These are phyloP conservation scores for Aristolochia californica DNA, from an alignment of 164 flowering plant species.

Conservation along the genomic window DNA sequence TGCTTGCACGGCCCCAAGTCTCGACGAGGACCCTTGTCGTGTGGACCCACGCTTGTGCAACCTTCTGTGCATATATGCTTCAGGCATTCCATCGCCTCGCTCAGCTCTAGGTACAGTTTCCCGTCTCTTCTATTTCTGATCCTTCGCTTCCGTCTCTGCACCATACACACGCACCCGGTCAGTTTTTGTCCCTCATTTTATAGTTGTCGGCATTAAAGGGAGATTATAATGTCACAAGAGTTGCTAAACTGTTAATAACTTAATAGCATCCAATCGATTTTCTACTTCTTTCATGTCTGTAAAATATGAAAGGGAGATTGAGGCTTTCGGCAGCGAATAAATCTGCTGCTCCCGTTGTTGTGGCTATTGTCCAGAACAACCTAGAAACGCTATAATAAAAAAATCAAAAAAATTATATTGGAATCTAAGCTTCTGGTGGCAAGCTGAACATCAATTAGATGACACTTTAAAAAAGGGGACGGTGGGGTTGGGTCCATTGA, in stretches of 20 bases:
- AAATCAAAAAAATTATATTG: too few species aligned
- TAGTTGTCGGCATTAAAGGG: background rate
- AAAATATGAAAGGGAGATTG: too few species aligned
- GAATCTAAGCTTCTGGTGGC: too few species aligned
- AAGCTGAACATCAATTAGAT: too few species aligned
- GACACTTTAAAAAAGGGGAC: too few species aligned
- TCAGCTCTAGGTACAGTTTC: conserved; percentile 52
- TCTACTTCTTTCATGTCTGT: too few species aligned
- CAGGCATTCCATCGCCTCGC: conserved; percentile 90
- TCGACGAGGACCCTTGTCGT: conserved; percentile 30
- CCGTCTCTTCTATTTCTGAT: conserved; percentile 36
- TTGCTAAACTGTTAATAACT: too few species aligned
- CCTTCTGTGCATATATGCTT: conserved; percentile 90
- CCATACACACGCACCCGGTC: background rate
- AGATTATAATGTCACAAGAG: too few species aligned
- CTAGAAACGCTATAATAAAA: background rate
- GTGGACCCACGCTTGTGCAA: conserved; percentile 72
- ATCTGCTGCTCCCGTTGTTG: too few species aligned
- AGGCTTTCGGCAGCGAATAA: too few species aligned
- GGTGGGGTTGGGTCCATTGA: background rate
- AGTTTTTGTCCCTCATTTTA: background rate
- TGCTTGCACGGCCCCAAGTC: conserved; percentile 46
- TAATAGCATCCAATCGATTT: too few species aligned
- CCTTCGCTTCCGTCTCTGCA: conserved; percentile 49
- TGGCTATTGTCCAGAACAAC: background rate